Percentiles rank a stretch among this genome's conserved stretches.
These are phyloP conservation scores for Crithidia mellificae DNA, from an alignment of 208 protist genomes.

Conservation along the genomic window DNA sequence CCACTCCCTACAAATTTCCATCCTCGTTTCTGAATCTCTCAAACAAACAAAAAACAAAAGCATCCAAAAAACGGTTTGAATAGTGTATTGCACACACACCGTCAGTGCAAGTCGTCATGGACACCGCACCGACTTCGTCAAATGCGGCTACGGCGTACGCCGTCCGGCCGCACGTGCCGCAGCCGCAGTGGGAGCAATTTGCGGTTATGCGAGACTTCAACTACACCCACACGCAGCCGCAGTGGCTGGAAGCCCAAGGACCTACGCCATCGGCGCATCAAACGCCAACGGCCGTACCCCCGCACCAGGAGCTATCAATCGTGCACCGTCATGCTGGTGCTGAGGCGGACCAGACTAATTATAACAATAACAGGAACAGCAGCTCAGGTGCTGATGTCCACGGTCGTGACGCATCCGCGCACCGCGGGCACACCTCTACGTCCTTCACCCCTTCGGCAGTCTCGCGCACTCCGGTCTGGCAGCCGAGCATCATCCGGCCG, in stretches of 20 bases:
- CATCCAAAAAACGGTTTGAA: no score
- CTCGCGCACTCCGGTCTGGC: neutral
- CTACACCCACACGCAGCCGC: slow-evolving; percentile 65
- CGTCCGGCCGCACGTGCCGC: slow-evolving; percentile 9
- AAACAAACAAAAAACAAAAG: no score
- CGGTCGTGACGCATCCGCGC: neutral
- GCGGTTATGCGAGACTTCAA: slow-evolving; percentile 31
- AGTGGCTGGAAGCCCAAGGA: slow-evolving; percentile 35
- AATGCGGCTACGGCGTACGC: neutral
- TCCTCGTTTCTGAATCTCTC: neutral
- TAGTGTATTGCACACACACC: neutral
- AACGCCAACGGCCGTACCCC: no score
- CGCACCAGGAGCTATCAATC: no score
- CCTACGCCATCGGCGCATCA: neutral
- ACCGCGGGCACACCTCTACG: neutral
- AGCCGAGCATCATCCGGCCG: slow-evolving; percentile 29
- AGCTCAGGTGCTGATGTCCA: neutral
- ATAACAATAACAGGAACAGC: neutral
- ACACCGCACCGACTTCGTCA: neutral
- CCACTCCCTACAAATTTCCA: neutral
- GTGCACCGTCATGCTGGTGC: no score
- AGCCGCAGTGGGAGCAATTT: slow-evolving; percentile 48
- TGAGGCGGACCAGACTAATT: no score
- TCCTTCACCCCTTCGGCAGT: neutral
- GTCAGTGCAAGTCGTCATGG: neutral